Conservation (phyloP, 2,329 filamentous ascomycete species). For the Neofusicoccum sp. region DNA sequence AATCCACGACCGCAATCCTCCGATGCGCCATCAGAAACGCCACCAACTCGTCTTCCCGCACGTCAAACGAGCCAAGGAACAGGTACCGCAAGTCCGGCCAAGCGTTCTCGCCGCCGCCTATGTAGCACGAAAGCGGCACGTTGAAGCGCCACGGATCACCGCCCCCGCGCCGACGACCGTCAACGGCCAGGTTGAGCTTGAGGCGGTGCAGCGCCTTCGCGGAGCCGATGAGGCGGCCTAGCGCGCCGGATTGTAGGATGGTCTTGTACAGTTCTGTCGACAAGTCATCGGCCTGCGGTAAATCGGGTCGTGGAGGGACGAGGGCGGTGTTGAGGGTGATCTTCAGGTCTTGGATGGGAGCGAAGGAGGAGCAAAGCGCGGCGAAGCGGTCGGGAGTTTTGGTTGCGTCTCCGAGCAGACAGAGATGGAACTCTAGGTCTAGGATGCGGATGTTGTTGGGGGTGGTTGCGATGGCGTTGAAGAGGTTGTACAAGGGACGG, state of each 20-base stretch:
- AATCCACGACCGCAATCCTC: not conserved
- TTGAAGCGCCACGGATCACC: not conserved
- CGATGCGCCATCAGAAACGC: not conserved
- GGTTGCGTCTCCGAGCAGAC: not conserved
- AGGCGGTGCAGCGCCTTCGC: not conserved
- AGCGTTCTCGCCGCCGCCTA: not conserved
- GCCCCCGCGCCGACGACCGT: not conserved
- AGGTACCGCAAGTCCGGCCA: not conserved
- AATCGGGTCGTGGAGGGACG: not conserved
- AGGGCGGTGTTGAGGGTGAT: not conserved
- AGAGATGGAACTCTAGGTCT: not conserved
- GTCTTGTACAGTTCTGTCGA: not conserved
- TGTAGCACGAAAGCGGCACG: not conserved
- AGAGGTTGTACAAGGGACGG: conserved; percentile 7
- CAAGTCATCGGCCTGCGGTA: not conserved
- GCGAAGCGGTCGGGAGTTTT: not conserved
- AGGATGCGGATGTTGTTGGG: not conserved
- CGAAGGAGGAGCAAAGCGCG: not conserved
- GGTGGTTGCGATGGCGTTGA: not conserved
- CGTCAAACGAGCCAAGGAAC: not conserved
- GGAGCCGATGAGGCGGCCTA: not conserved
- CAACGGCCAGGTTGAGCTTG: not conserved
- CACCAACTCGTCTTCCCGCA: not conserved
- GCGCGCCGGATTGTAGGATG: not conserved
- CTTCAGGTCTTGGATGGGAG: not conserved